Conservation (phyloP, 345 rosid genomes). For the Eucalyptus grandis region DNA sequence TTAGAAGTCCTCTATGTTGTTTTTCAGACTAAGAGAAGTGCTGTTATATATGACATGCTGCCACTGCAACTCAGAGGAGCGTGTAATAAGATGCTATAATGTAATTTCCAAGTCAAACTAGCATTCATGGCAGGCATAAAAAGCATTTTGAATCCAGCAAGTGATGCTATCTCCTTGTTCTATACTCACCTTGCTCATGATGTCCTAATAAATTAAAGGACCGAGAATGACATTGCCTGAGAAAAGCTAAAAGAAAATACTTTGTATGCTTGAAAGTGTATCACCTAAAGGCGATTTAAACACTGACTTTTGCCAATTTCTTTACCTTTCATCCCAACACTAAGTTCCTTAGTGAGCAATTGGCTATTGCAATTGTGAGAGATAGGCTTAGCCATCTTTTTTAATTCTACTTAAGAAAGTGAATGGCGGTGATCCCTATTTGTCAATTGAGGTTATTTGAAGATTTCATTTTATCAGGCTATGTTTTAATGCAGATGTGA, state of each 20-base stretch:
- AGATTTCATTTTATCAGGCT: not conserved
- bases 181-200: not conserved
- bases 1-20: not conserved
- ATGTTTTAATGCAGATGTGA: conserved; percentile 46
- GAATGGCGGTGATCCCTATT: not conserved
- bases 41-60: not conserved
- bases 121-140: not conserved
- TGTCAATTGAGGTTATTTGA: not conserved
- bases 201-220: not conserved
- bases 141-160: not conserved
- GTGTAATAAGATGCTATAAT: not conserved
- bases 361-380: not conserved
- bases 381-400: not conserved
- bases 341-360: not conserved
- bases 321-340: not conserved
- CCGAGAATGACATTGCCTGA: not conserved
- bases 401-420: not conserved
- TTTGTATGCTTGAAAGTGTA: not conserved
- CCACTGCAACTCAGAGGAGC: not conserved
- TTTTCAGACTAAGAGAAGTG: not conserved
- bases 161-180: not conserved
- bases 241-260: not conserved
- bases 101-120: not conserved
- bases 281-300: not conserved
- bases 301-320: not conserved